Percentiles rank a stretch among this genome's conserved stretches.
These are phyloP conservation scores for Neobulgaria alba DNA, from an alignment of 2,329 filamentous ascomycete species.

Conservation along the genomic window DNA sequence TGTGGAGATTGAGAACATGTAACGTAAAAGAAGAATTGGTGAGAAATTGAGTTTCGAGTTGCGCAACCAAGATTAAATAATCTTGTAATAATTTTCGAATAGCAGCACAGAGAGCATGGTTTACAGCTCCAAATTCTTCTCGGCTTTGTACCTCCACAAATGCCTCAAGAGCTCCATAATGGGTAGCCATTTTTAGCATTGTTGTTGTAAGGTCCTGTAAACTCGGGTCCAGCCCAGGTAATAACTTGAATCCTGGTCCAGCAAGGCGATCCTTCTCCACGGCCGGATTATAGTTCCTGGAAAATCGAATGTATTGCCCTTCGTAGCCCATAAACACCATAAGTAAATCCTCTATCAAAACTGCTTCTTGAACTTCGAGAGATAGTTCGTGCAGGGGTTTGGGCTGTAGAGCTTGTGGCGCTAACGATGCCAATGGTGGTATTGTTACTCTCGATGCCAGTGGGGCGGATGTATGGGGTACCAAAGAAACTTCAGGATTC, in stretches of 20 bases:
- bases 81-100: conserved; percentile 88
- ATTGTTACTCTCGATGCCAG: conserved; percentile 42
- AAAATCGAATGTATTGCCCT: conserved; percentile 91
- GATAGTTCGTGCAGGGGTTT: conserved; percentile 60
- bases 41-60: conserved; percentile 86
- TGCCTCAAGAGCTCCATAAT: conserved; percentile 83
- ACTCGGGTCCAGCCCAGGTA: conserved; percentile 81
- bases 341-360: conserved; percentile 80
- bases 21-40: conserved; percentile 85
- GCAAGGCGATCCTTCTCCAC: conserved; percentile 81
- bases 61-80: conserved; percentile 85
- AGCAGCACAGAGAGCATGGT: conserved; percentile 91
- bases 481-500: conserved; percentile 70
- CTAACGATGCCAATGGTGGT: conserved; percentile 66
- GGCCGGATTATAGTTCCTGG: conserved; percentile 70
- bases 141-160: conserved; percentile 93
- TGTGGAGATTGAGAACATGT: conserved; percentile 87
- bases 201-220: conserved; percentile 77
- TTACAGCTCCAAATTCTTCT: conserved; percentile 88
- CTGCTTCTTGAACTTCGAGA: conserved; percentile 75
- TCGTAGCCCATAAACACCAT: conserved; percentile 98
- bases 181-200: conserved; percentile 90
- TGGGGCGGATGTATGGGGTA: conserved; percentile 53
- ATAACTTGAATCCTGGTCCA: conserved; percentile 72
- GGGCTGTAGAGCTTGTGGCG: conserved; percentile 62